Base-by-base conservation (phyloP, 306 rosid species). In the Fagus sylvatica region DNA sequence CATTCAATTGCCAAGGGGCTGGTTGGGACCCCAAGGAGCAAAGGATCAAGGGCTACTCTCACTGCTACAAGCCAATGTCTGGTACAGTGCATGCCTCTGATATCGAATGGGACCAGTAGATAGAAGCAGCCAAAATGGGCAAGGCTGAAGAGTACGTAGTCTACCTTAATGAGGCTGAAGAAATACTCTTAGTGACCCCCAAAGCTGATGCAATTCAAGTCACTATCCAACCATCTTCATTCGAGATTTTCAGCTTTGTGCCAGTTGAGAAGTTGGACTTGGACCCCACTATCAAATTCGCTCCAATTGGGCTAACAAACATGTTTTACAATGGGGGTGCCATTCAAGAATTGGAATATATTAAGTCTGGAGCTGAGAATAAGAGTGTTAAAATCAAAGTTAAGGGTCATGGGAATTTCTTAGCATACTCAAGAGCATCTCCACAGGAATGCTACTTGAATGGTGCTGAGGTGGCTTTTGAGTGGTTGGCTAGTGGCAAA, bases 1-100 rank as follows among this genome's bases (percentile, higher is more conserved):
- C 92, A 48, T 93, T 91, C 87, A 91, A 93, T 69, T 93, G 96
- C 76, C 98, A 93, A 89, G 97, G 96, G 39, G 96, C 91, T 16
- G 96, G 98, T 8, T 93, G 93, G 98, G 96, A 90, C 74, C 89
- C 93, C 3, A 84, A 90, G 78, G 82, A 69, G 65, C 74, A 81
- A 13, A 77, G 74, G 34, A 68, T 90, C 66, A 89, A 75, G 71
- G 95, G 97, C 55, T 81, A 76, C 82, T 71, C 92, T 2, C 87
- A 88, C 53, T 87, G 89, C 77, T 90, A 89, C 87, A 85, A 89
- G 74, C 75, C 89, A 34, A 78, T 87, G 28, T 69, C 84, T 22
- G 61, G 90, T 48, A 69, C 85, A 57, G 68, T 92, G 3, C 93
- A 90, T 79, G 89, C 88, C 15, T 55, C 55, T 13, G 91, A 92